Conservation (phyloP, 1,284 basidiomycete species). For the Marasmius fiardii region DNA sequence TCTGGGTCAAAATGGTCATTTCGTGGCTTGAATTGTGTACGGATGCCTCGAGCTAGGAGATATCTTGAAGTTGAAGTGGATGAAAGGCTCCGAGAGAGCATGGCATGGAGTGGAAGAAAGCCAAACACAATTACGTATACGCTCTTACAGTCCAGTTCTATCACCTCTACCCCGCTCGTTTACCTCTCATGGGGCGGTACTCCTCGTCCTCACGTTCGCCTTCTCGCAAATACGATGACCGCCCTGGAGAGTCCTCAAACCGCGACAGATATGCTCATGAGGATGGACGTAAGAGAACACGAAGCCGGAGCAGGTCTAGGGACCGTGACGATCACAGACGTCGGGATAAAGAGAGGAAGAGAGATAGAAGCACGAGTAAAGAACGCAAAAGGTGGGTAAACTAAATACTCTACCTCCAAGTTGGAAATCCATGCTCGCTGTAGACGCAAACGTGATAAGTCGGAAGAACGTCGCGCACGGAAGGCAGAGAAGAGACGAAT, state of each 20-base stretch:
- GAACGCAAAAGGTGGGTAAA: slow-evolving; percentile 57
- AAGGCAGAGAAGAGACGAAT: slow-evolving; percentile 82
- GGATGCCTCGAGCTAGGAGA: slow-evolving; percentile 24
- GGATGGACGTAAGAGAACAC: slow-evolving; percentile 29
- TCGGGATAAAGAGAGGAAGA: slow-evolving; percentile 36
- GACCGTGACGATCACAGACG: slow-evolving; percentile 30
- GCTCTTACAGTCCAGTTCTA: no score
- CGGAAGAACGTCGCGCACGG: slow-evolving; percentile 70
- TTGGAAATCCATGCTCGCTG: slow-evolving; percentile 14
- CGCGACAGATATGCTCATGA: slow-evolving; percentile 29
- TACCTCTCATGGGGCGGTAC: slow-evolving; percentile 26
- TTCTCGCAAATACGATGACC: slow-evolving; percentile 36
- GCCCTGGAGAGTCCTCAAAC: slow-evolving; percentile 26
- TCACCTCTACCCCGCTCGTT: background rate
- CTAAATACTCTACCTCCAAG: slow-evolving; percentile 1
- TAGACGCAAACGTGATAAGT: slow-evolving; percentile 79
- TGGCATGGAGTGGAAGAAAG: background rate
- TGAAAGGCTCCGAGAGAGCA: background rate
- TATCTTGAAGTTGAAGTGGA: background rate
- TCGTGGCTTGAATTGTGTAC: slow-evolving; percentile 27
- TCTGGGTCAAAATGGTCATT: background rate
- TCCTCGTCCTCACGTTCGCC: slow-evolving; percentile 50
- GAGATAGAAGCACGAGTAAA: slow-evolving; percentile 32
- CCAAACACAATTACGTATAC: no score
- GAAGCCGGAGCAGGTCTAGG: slow-evolving; percentile 40